phyloP scores from a whole-genome alignment of 768 basidiomycete genomes.

The Boletellus emodensis region DNA sequence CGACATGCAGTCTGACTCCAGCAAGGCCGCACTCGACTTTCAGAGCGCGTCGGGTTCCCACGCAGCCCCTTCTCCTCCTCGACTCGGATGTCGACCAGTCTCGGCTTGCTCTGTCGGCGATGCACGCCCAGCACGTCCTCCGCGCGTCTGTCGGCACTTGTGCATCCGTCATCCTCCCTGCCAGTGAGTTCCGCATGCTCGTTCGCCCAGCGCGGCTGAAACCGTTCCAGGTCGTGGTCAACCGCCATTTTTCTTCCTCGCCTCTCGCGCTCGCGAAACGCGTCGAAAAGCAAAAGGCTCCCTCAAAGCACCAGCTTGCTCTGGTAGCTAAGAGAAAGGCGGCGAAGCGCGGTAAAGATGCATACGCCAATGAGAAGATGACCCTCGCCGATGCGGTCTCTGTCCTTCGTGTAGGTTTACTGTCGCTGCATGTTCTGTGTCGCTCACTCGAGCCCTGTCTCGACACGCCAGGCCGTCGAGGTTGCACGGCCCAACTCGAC shows the following conservation, averaged over 20 bases:
- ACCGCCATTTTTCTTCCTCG: conserved; percentile 49
- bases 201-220: background rate
- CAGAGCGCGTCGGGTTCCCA: conserved; percentile 19
- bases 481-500: conserved; percentile 71
- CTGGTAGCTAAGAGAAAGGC: conserved; percentile 61
- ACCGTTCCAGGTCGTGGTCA: background rate
- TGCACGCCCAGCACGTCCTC: conserved; percentile 7
- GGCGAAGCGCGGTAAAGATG: conserved; percentile 46
- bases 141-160: background rate
- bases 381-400: conserved; percentile 61
- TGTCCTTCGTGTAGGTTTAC: conserved; percentile 59
- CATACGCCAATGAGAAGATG: conserved; percentile 65
- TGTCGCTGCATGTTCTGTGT: background rate
- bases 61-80: conserved; percentile 8
- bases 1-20: conserved; percentile 31
- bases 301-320: conserved; percentile 67
- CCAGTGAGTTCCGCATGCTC: conserved; percentile 3
- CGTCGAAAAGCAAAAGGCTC: conserved; percentile 53
- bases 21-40: too few species aligned
- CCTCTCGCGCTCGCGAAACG: conserved; percentile 41
- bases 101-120: conserved; percentile 25
- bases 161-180: conserved; percentile 40
- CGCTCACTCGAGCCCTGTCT: background rate
- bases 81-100: conserved; percentile 22
- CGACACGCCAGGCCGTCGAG: conserved; percentile 65